phyloP scores from a whole-genome alignment of 2,329 filamentous ascomycete genomes.

The Aspergillus tubingensis region DNA sequence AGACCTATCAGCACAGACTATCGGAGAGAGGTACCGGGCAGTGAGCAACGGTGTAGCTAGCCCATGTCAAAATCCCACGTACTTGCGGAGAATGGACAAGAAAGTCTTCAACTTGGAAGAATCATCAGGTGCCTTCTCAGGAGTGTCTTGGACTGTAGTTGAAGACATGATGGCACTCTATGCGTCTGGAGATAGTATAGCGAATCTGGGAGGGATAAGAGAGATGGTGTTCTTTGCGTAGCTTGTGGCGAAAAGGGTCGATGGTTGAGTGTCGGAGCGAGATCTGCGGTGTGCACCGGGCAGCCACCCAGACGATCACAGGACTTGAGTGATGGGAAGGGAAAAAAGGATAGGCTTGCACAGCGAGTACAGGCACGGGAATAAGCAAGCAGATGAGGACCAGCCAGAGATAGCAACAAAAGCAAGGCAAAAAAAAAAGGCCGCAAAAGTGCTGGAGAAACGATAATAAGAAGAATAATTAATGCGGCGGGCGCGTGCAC shows the following conservation, averaged over 20 bases:
- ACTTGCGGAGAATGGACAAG: constrained; percentile 84
- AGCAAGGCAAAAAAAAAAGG: neutral
- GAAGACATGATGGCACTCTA: constrained; percentile 32
- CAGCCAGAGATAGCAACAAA: neutral
- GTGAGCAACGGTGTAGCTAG: neutral
- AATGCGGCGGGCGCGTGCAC: constrained; percentile 9
- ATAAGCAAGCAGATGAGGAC: neutral
- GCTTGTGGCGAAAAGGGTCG: neutral
- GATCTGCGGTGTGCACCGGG: neutral
- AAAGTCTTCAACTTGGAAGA: constrained; percentile 88
- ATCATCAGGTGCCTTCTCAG: constrained; percentile 69
- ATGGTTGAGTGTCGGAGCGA: neutral
- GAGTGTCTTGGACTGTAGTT: constrained; percentile 27
- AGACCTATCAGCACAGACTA: constrained; percentile 1
- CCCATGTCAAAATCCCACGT: constrained; percentile 23
- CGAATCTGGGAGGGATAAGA: neutral
- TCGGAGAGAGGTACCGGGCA: neutral
- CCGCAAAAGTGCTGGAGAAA: constrained; percentile 10
- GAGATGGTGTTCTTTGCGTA: neutral
- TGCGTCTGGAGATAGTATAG: neutral
- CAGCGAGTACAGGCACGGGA: neutral
- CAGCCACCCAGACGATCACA: neutral
- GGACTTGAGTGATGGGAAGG: neutral
- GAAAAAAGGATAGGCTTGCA: neutral
- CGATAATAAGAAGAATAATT: constrained; percentile 8